Evolutionary conservation across 257 asterid species (phyloP), one percentile per base, ranked within the genome.

Genomic region (Capsicum pubescens): DNA sequence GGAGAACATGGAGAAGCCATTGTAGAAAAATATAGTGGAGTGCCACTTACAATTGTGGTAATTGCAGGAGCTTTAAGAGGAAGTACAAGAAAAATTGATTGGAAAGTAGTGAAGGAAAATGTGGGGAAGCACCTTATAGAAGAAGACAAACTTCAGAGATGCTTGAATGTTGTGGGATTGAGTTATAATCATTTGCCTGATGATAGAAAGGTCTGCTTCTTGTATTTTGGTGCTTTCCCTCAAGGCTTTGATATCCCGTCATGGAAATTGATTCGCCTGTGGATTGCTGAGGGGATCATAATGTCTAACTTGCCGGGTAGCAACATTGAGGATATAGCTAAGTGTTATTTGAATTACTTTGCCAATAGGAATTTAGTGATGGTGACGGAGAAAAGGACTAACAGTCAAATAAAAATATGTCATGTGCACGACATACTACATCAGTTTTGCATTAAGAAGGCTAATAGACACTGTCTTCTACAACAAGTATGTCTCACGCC

Each of bases 41-140:
- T 92, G 14, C 93, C 95, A 56, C 89, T 90, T 21, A 90, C 95
- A 4, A 86, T 92, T 17, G 90, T 90, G 61, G 87, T 89, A 9
- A 85, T 88, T 60, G 93, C 91, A 19, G 93, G 92, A 61, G 83
- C 89, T 82, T 89, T 92, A 63, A 81, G 56, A 36, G 76, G 77
- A 19, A 44, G 78, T 6, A 35, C 59, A 2, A 50, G 15, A 1
- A 71, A 39, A 83, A 55, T 54, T 76, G 17, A 50, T 50, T 87
- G 61, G 79, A 83, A 87, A 88, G 8, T 1, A 7, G 10, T 0
- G 4, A 86, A 79, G 21, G 85, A 89, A 32, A 86, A 83, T 17
- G 84, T 90, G 32, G 61, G 58, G 6, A 42, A 35, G 1, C 80
- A 79, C 64, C 66, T 89, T 3, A 14, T 57, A 64, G 14, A 56